phyloP scores from a whole-genome alignment of 257 asterid genomes.

The Apocynum venetum region DNA sequence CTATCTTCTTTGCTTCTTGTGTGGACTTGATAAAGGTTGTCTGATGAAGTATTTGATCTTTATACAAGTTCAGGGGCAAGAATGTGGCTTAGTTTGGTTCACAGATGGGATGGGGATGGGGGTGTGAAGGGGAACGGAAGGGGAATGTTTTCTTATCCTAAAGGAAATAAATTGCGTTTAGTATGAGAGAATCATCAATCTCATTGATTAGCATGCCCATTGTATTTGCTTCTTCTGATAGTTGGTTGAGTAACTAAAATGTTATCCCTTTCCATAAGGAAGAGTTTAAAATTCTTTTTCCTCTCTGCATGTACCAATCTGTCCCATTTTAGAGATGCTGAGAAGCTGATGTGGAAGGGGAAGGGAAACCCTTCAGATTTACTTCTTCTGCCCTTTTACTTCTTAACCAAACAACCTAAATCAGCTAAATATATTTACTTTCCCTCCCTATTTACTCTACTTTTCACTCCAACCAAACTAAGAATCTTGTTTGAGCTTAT shows the following conservation, averaged over 20 bases:
- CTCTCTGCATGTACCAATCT: too few species aligned
- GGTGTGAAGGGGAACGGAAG: background rate
- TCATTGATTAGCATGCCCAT: too few species aligned
- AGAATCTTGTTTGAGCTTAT: background rate
- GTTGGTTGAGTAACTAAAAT: too few species aligned
- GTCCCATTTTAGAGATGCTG: background rate
- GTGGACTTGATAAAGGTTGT: background rate
- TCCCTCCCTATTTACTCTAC: background rate
- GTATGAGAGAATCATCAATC: background rate
- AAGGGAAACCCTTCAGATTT: background rate
- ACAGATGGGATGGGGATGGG: background rate
- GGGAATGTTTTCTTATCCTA: background rate
- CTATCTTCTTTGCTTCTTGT: background rate
- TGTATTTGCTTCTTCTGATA: too few species aligned
- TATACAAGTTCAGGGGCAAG: background rate
- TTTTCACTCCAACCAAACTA: background rate
- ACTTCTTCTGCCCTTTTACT: background rate
- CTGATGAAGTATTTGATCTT: background rate
- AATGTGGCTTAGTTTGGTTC: background rate
- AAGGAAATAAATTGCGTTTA: background rate
- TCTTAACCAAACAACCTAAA: background rate
- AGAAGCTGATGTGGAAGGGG: background rate
- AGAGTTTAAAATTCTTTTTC: too few species aligned
- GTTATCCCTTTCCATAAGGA: too few species aligned
- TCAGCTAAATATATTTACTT: background rate